Conservation (phyloP, 2,329 filamentous ascomycete species). For the Pleurostoma richardsiae region DNA sequence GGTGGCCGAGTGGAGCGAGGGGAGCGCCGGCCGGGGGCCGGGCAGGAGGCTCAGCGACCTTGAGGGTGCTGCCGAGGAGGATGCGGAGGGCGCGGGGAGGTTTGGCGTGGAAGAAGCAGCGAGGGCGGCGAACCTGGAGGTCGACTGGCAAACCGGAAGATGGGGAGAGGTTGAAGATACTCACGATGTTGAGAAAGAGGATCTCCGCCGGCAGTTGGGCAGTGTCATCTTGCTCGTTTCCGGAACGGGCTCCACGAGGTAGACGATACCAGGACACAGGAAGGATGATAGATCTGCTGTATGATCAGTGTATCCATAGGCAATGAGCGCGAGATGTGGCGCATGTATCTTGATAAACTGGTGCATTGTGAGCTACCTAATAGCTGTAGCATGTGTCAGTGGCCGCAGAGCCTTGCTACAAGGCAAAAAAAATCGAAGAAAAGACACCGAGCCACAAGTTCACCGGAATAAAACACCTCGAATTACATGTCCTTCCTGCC, state of each 20-base stretch:
- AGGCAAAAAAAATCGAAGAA: too few species aligned
- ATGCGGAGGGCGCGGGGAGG: slow-evolving; percentile 21
- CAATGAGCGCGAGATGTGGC: too few species aligned
- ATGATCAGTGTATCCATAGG: too few species aligned
- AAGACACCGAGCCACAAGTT: too few species aligned
- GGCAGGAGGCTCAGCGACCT: slow-evolving; percentile 14
- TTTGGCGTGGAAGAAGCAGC: slow-evolving; percentile 85
- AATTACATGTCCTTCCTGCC: too few species aligned
- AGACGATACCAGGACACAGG: too few species aligned
- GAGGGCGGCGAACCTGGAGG: slow-evolving; percentile 73
- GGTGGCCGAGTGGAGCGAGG: slow-evolving; percentile 82
- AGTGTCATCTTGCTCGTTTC: slow-evolving; percentile 79
- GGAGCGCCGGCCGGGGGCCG: slow-evolving; percentile 45
- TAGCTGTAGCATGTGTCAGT: too few species aligned
- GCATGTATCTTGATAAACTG: too few species aligned
- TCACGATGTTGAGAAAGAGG: slow-evolving; percentile 92
- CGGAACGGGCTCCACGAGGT: slow-evolving; percentile 34
- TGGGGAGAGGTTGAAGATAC: slow-evolving; percentile 99
- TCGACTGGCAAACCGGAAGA: slow-evolving; percentile 80
- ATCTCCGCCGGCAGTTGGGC: slow-evolving; percentile 80
- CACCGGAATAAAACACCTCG: too few species aligned
- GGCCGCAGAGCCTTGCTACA: too few species aligned
- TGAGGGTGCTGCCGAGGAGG: slow-evolving; percentile 5
- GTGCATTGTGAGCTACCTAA: too few species aligned
- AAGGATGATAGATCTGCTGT: too few species aligned